Base-by-base conservation (phyloP, 129 eudicot species). In the Rutidosis leptorrhynchoides region DNA sequence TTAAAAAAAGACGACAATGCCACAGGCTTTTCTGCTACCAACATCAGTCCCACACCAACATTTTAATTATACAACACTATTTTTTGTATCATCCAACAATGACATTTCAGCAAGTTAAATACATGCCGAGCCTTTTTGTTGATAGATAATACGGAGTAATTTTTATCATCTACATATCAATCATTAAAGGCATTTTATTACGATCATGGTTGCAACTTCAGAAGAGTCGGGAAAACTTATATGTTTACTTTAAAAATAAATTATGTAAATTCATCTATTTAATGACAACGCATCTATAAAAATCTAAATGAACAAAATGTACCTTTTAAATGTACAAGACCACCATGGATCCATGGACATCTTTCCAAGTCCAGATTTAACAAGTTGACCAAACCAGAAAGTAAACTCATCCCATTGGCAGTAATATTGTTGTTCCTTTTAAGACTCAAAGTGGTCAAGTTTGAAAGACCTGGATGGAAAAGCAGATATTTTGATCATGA, bases 341-440 rank as follows among this genome's bases (percentile, higher is more conserved):
- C 97, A 15, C 95, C 95, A 58, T 80, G 85, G 72, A 87, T 85
- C 72, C 87, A 87, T 0, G 93, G 85, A 58, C 95, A 84, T 75
- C 97, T 84, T 79, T 90, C 97, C 24, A 90, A 14, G 73, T 90
- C 97, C 80, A 90, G 74, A 68, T 87, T 87, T 42, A 74, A 79
- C 82, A 90, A 63, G 74, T 84, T 82, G 28, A 72, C 72, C 26
- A 90, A 82, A 21, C 83, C 84, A 20, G 93, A 74, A 48, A 90
- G 75, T 33, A 64, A 80, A 53, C 89, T 72, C 81, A 90, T 73
- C 62, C 95, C 97, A 78, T 79, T 78, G 4, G 95, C 90, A 16
- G 84, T 90, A 33, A 90, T 74, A 49, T 60, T 66, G 63, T 56
- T 82, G 77, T 90, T 90, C 77, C 92, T 84, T 74, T 81, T 87